Evolutionary conservation across 495 filamentous ascomycete genomes (phyloP), one percentile per base, ranked within the genome.

Genomic region (Penicillium egyptiacum): DNA sequence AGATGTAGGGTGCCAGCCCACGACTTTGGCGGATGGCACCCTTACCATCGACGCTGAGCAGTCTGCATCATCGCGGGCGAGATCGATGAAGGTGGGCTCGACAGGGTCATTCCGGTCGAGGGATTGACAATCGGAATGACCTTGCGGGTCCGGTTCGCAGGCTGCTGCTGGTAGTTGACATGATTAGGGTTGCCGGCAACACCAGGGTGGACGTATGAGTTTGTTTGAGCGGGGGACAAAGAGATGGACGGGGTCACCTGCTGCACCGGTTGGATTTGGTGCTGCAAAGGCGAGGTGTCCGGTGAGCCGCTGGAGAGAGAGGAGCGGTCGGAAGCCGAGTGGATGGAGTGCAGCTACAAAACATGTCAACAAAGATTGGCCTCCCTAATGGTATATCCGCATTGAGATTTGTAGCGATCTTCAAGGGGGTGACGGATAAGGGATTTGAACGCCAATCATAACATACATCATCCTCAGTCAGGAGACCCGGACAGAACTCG

Each of bases 111-210:
- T 59, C 94, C 91, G 31, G 95, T 98, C 58, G 80, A 88, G 33
- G 94, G 94, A 81, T 99, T 96, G 75, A 99, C 88, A 70, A 99
- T 99, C 17, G 94, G 95, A 63, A 99, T 99, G 63, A 94, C 91
- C 70, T 96, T 98, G 63, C 93, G 89, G 61, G 87, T 85, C 70
- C 95, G 89, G 55, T 89, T 88, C 53, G 92, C 88, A 40, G 91
- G 89, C 68, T 95, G 89, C 77, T 96, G 94, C 68, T 95, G 90
- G 64, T 90, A 81, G 74, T 91, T 95, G 59, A 90, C 77, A 61
- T 81, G 78, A 75, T 78, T 76, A 65, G 73, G 69, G 57, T 75
- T 79, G 70, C 68, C 79, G 62, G 74, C 72, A 77, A 73, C 71
- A 53, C 68, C 75, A 52, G 77, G 76, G 50, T 89, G 84, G 53